These are phyloP conservation scores for Clohesyomyces aquaticus DNA, from an alignment of 495 filamentous ascomycete genomes.

Conservation along the genomic window DNA sequence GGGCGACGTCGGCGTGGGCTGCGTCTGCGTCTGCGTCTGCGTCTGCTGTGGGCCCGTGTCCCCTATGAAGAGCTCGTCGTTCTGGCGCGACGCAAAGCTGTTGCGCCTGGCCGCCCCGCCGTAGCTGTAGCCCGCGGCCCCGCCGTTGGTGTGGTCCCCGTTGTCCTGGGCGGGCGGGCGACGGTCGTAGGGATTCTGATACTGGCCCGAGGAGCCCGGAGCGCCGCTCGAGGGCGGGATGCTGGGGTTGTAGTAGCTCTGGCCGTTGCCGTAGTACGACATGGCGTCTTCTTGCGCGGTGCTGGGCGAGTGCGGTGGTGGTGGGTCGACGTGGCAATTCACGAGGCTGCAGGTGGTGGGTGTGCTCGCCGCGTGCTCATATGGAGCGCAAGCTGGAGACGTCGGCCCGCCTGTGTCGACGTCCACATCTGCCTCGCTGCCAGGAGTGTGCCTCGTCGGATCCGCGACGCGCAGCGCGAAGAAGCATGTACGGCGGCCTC, in stretches of 20 bases:
- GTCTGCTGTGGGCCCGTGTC: slow-evolving; percentile 43
- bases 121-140: slow-evolving; percentile 42
- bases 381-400: slow-evolving; percentile 19
- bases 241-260: slow-evolving; percentile 50
- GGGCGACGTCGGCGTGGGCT: slow-evolving; percentile 2
- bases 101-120: slow-evolving; percentile 45
- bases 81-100: slow-evolving; percentile 41
- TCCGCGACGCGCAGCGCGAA: background rate
- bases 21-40: slow-evolving; percentile 22
- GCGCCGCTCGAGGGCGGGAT: slow-evolving; percentile 40
- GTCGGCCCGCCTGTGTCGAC: slow-evolving; percentile 15
- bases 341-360: slow-evolving; percentile 32
- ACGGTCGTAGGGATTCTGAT: slow-evolving; percentile 51
- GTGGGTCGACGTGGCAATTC: slow-evolving; percentile 28
- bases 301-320: slow-evolving; percentile 1
- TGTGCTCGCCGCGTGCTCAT: slow-evolving; percentile 26
- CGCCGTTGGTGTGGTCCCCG: slow-evolving; percentile 67
- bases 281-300: slow-evolving; percentile 39
- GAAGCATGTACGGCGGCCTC: slow-evolving; percentile 6
- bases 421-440: slow-evolving; percentile 34
- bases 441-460: slow-evolving; percentile 18
- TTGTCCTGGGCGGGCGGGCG: slow-evolving; percentile 75
- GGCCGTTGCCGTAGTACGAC: slow-evolving; percentile 58
- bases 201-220: slow-evolving; percentile 13
- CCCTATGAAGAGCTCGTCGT: slow-evolving; percentile 51